A percentile compares a stretch with the other conserved stretches of the same genome.
Conservation (phyloP, 176 grass and related monocot genomes). For the Aegilops longissima region DNA sequence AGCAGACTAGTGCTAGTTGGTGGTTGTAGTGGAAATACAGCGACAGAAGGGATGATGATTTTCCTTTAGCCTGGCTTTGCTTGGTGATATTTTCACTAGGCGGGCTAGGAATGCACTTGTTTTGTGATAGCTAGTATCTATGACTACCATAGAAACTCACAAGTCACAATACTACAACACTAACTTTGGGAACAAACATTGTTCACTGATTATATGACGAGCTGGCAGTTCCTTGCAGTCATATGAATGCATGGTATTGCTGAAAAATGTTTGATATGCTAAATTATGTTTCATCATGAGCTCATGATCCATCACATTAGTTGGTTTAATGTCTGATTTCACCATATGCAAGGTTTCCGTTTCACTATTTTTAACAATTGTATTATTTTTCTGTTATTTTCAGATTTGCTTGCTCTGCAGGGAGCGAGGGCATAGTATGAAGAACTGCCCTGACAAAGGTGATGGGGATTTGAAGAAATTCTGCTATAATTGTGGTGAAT, state of each 20-base stretch:
- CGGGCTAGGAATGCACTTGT: background rate
- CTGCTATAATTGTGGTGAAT: constrained; percentile 92
- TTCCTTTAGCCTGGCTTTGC: background rate
- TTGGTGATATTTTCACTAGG: background rate
- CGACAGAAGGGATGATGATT: background rate
- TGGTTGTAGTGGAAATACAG: background rate
- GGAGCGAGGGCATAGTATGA: constrained; percentile 76
- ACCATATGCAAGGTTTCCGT: background rate
- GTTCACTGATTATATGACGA: constrained; percentile 5
- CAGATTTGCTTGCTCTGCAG: constrained; percentile 94
- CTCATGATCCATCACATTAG: background rate
- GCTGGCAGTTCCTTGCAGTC: background rate
- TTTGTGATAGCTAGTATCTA: background rate
- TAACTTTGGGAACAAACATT: background rate
- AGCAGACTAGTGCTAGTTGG: background rate
- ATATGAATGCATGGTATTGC: background rate
- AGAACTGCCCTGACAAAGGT: constrained; percentile 85
- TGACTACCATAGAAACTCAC: background rate
- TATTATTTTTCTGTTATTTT: background rate
- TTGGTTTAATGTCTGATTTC: background rate
- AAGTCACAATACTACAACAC: no score
- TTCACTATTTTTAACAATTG: background rate
- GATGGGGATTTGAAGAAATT: constrained; percentile 62
- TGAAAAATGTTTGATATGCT: background rate
- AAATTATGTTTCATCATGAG: background rate